Evolutionary conservation across 192 early-diverging fungal genomes (phyloP), one percentile per base, ranked within the genome.

Genomic region (Coemansia sp.): DNA sequence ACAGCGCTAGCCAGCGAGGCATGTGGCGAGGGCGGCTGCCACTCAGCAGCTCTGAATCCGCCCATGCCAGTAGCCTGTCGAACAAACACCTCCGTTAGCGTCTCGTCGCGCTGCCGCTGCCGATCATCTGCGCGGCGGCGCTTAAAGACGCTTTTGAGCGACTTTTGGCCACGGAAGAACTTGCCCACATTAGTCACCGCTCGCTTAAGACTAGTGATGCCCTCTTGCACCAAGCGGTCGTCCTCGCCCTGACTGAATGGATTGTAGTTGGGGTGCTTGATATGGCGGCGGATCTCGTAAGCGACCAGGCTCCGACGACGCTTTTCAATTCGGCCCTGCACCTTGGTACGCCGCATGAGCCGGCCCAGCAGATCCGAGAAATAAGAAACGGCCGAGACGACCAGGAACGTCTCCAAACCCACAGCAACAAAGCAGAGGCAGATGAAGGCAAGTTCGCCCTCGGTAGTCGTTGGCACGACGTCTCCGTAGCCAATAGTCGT

Each of bases 401-500:
- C 82, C 39, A 84, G 64, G 57, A 79, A 80, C 38, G 82, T 84
- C 72, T 84, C 82, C 20, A 84, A 63, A 5, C 78, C 78, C 52
- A 86, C 77, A 0, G 80, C 85, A 24, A 86, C 64, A 70, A 86
- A 82, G 40, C 69, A 72, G 36, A 80, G 65, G 40, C 80, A 79
- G 69, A 86, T 83, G 31, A 83, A 86, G 20, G 74, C 70, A 29
- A 86, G 66, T 46, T 73, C 71, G 20, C 77, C 78, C n/a, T 74
- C 71, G 38, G 78, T 76, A 15, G 78, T 71, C 9, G 63, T 43
- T 5, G 81, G 80, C 18, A 76, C 73, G 27, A 75, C 36, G 55
- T 86, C 80, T 22, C 85, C 85, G 36, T 83, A 86, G 13, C 85
- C 85, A 29, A 86, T 86, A 55, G 85, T 86, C 33, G 85, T 86